Evolutionary conservation across 129 eudicot species (phyloP).

Genomic region (Lonicera japonica): DNA sequence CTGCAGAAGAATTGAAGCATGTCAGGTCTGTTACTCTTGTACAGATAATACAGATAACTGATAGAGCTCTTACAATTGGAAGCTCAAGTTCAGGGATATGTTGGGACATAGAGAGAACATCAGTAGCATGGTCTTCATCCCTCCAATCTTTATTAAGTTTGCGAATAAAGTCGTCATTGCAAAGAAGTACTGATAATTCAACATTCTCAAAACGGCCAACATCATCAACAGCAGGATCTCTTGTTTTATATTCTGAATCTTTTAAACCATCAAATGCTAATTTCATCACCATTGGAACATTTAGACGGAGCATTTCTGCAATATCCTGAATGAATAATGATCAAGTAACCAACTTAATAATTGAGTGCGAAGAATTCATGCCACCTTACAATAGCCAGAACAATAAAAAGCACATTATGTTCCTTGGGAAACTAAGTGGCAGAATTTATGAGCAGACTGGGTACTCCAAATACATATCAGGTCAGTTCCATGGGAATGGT

Average conservation of each 20-base stretch:
- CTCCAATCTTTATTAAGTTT: slow-evolving; percentile 92
- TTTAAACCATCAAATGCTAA: slow-evolving; percentile 33
- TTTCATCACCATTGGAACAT: slow-evolving; percentile 19
- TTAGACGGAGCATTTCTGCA: slow-evolving; percentile 10
- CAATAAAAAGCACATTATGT: neutral
- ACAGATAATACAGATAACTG: slow-evolving; percentile 6
- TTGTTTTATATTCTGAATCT: slow-evolving; percentile 58
- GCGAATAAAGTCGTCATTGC: slow-evolving; percentile 83
- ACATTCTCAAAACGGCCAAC: slow-evolving; percentile 70
- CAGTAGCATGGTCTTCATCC: slow-evolving; percentile 86
- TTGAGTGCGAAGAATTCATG: too few species aligned
- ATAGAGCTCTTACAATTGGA: slow-evolving; percentile 54
- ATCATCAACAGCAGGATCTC: slow-evolving; percentile 62
- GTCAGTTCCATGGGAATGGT: too few species aligned
- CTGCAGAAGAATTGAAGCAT: slow-evolving; percentile 29
- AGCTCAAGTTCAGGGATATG: slow-evolving; percentile 89
- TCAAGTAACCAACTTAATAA: neutral
- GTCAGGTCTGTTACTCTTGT: slow-evolving; percentile 19
- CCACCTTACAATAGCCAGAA: neutral
- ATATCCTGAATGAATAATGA: neutral
- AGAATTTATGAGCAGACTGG: too few species aligned
- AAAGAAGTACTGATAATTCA: slow-evolving; percentile 80
- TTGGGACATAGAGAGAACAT: slow-evolving; percentile 97
- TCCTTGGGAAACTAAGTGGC: too few species aligned
- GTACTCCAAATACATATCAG: too few species aligned